phyloP scores from a whole-genome alignment of 1,284 basidiomycete genomes.

The Mrakiaceae sp. region DNA sequence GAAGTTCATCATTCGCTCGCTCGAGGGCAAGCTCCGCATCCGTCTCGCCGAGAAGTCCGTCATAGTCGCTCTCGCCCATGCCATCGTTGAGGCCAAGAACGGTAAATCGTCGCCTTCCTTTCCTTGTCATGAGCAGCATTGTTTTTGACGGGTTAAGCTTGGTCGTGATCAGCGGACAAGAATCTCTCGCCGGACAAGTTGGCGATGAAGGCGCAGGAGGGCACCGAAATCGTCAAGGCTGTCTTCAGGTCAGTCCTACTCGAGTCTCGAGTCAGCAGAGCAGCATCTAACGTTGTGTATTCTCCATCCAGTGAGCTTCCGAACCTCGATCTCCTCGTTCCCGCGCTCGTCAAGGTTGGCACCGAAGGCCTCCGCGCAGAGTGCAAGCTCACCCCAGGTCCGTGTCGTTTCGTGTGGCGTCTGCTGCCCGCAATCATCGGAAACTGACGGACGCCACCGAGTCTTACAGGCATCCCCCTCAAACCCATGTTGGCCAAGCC shows the following conservation, averaged over 20 bases:
- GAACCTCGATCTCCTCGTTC: conserved; percentile 86
- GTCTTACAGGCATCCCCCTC: conserved; percentile 56
- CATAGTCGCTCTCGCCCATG: conserved; percentile 75
- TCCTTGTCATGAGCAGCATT: not conserved
- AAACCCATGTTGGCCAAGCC: conserved; percentile 99
- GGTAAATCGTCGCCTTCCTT: conserved; percentile 37
- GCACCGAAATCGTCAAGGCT: conserved; percentile 65
- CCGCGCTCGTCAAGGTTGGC: conserved; percentile 72
- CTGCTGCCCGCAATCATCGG: not conserved
- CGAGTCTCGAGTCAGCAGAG: not conserved
- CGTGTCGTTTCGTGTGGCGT: conserved; percentile 6
- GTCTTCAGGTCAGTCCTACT: conserved; percentile 64
- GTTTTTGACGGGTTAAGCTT: not conserved
- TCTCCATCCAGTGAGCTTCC: conserved; percentile 65
- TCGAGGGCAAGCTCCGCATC: conserved; percentile 96
- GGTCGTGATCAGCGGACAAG: conserved; percentile 45
- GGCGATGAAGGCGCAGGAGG: conserved; percentile 63
- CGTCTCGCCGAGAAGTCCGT: conserved; percentile 93
- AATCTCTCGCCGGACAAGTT: conserved; percentile 65
- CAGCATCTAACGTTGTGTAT: not conserved
- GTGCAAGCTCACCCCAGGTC: conserved; percentile 85
- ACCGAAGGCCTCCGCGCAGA: conserved; percentile 55
- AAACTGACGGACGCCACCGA: not conserved
- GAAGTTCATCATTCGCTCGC: conserved; percentile 88
- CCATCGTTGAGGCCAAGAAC: conserved; percentile 65